Percentiles rank a stretch among this genome's conserved stretches.
Evolutionary conservation across 768 basidiomycete species (phyloP).

Genomic region (Tulasnella sp.): DNA sequence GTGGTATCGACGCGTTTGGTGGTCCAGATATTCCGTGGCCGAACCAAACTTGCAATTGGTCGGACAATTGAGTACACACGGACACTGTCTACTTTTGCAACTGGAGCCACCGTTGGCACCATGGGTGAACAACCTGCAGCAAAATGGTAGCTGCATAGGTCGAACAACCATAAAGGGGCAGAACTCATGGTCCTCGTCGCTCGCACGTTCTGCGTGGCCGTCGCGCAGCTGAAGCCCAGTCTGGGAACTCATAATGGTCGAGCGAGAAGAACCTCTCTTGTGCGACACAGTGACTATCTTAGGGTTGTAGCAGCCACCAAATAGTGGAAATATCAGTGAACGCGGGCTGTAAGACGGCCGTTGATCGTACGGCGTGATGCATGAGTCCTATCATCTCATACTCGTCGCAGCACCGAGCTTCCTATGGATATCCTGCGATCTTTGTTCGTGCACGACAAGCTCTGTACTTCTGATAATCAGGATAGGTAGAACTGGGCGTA

Average conservation of each 20-base stretch:
- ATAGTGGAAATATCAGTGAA: neutral
- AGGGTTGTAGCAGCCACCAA: neutral
- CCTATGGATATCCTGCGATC: no score
- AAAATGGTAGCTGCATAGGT: neutral
- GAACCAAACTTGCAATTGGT: neutral
- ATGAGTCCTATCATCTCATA: no score
- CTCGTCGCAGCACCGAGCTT: no score
- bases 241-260: neutral
- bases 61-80: neutral
- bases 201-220: neutral
- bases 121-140: neutral
- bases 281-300: neutral
- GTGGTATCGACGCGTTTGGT: neutral
- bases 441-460: no score
- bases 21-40: neutral
- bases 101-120: neutral
- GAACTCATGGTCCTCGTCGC: neutral
- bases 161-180: neutral
- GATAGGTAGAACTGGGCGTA: no score
- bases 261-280: neutral
- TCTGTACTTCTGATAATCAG: no score
- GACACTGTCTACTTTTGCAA: no score
- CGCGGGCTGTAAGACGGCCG: neutral
- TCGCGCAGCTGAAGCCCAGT: neutral
- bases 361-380: no score